These are phyloP conservation scores for Fusarium sarcochroum DNA, from an alignment of 2,329 filamentous ascomycete species.

Conservation along the genomic window DNA sequence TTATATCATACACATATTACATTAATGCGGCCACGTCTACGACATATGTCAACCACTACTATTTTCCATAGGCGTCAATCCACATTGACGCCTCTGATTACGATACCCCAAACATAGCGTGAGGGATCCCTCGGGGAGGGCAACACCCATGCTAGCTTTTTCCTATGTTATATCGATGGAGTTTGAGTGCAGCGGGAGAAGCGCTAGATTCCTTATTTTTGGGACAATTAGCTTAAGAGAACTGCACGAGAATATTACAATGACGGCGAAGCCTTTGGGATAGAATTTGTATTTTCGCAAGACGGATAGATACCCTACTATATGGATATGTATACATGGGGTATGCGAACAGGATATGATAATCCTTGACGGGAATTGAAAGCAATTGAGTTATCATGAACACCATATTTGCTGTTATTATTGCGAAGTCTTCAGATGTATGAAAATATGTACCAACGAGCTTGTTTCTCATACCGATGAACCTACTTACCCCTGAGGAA, in stretches of 20 bases:
- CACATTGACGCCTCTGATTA: conserved; percentile 36
- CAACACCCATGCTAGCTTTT: conserved; percentile 20
- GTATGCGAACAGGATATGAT: conserved; percentile 21
- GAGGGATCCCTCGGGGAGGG: conserved; percentile 28
- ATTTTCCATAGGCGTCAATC: conserved; percentile 22
- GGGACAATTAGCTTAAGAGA: conserved; percentile 14
- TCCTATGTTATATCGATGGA: conserved; percentile 32
- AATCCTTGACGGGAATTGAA: conserved; percentile 10
- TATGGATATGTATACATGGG: conserved; percentile 34
- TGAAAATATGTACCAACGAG: neutral
- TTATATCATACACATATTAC: conserved; percentile 21
- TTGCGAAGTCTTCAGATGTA: neutral
- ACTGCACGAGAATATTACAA: conserved; percentile 31
- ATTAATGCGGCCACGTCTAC: conserved; percentile 49
- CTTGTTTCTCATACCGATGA: neutral
- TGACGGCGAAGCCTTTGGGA: conserved; percentile 21
- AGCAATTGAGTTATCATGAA: conserved; percentile 18
- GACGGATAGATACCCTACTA: conserved; percentile 39
- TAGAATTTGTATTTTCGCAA: conserved; percentile 34
- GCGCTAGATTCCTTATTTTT: conserved; percentile 20
- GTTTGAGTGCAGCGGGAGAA: conserved; percentile 19
- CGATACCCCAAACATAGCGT: conserved; percentile 46
- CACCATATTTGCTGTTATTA: conserved; percentile 1
- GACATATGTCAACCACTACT: conserved; percentile 29
- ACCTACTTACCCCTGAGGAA: too few species aligned